Evolutionary conservation across 108 stramenopile species (phyloP).

Genomic region (Craspedostauros australis): DNA sequence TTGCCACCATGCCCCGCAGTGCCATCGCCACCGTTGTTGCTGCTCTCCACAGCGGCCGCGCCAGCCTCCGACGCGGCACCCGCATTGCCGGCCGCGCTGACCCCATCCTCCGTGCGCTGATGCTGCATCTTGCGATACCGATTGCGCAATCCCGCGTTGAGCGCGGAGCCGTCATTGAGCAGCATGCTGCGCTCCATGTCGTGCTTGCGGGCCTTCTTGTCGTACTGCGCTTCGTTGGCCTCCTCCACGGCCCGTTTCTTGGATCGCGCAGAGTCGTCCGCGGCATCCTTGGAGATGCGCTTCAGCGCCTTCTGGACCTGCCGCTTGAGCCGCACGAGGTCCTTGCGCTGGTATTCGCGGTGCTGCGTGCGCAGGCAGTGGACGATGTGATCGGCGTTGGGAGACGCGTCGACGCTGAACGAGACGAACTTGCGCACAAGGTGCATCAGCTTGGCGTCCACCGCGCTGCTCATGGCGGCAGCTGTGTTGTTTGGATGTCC

Average conservation of each 20-base stretch:
- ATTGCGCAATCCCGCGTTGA: conserved; percentile 65
- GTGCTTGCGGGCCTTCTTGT: conserved; percentile 29
- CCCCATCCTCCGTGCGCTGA: conserved; percentile 21
- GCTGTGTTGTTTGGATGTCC: too few species aligned
- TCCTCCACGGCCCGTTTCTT: conserved; percentile 21
- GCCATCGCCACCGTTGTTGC: not conserved
- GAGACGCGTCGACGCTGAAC: not conserved
- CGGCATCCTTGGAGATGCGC: not conserved
- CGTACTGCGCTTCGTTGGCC: conserved; percentile 30
- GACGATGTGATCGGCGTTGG: conserved; percentile 27
- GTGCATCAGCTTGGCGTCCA: conserved; percentile 45
- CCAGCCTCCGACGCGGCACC: not conserved
- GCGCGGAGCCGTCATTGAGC: conserved; percentile 25
- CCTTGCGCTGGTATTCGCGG: conserved; percentile 74
- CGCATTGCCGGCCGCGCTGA: conserved; percentile 5
- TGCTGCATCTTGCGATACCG: conserved; percentile 56
- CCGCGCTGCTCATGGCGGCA: conserved; percentile 7
- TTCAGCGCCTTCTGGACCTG: conserved; percentile 44
- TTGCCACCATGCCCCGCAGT: not conserved
- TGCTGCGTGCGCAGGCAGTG: conserved; percentile 34
- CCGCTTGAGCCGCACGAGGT: conserved; percentile 24
- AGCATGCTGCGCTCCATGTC: conserved; percentile 19
- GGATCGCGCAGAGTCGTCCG: conserved; percentile 4
- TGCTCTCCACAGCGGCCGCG: not conserved
- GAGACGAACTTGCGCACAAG: conserved; percentile 34